Evolutionary conservation across 2,329 filamentous ascomycete genomes (phyloP).

Genomic region (Alternaria metachromatica): DNA sequence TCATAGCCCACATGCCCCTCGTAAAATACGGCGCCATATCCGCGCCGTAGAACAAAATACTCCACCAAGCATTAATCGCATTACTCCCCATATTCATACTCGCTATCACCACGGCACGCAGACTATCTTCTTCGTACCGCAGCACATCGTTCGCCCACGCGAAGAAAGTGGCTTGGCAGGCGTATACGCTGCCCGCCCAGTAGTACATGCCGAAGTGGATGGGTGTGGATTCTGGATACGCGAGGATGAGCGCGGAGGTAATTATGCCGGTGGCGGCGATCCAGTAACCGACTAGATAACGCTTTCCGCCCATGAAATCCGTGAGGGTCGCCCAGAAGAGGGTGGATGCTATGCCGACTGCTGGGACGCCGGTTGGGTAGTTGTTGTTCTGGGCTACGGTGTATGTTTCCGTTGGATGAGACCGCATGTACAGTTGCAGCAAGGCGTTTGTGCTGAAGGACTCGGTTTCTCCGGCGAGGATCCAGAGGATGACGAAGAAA

Average conservation of each 20-base stretch:
- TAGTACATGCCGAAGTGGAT: constrained; percentile 72
- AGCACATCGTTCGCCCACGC: constrained; percentile 78
- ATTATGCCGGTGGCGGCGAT: constrained; percentile 69
- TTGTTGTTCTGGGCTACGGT: constrained; percentile 60
- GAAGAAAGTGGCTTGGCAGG: constrained; percentile 76
- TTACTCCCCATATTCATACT: constrained; percentile 69
- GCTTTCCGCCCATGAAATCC: constrained; percentile 67
- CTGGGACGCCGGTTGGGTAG: constrained; percentile 61
- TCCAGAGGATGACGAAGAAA: constrained; percentile 71
- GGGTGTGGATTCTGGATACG: constrained; percentile 57
- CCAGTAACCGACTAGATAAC: constrained; percentile 65
- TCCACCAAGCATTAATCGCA: constrained; percentile 76
- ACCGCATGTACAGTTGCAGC: constrained; percentile 59
- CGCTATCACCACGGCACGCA: constrained; percentile 71
- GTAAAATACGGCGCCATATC: constrained; percentile 70
- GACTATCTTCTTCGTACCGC: constrained; percentile 67
- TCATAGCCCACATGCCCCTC: constrained; percentile 78
- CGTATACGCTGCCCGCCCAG: constrained; percentile 73
- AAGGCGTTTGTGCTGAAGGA: constrained; percentile 72
- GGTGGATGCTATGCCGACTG: constrained; percentile 62
- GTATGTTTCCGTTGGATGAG: constrained; percentile 54
- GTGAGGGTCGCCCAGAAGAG: constrained; percentile 74
- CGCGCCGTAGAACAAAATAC: constrained; percentile 72
- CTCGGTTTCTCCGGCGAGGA: constrained; percentile 74
- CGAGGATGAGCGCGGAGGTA: constrained; percentile 68